Conservation (phyloP, 345 rosid species). For the Streptanthus diversifolius region DNA sequence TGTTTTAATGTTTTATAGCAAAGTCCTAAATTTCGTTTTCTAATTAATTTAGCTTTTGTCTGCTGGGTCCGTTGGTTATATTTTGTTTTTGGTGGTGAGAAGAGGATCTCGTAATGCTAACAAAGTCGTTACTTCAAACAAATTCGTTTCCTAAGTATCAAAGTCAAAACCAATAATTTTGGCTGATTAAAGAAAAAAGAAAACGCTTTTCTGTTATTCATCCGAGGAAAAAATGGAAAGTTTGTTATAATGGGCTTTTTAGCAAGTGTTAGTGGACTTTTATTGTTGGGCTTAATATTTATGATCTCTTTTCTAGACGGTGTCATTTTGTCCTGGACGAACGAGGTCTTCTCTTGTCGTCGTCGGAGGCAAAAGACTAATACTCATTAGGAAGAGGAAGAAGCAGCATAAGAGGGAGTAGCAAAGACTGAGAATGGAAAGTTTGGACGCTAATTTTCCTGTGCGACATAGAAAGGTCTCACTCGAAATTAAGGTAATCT, state of each 20-base stretch:
- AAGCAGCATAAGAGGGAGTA: not conserved
- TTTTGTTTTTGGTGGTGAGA: not conserved
- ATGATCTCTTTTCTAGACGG: not conserved
- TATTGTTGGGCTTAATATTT: not conserved
- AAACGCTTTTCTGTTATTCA: too few species aligned
- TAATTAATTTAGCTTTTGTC: not conserved
- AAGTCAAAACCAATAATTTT: not conserved
- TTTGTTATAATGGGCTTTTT: not conserved
- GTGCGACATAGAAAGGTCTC: conserved; percentile 46
- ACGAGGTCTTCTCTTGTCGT: not conserved
- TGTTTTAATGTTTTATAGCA: not conserved
- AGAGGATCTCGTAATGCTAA: not conserved
- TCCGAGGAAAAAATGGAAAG: too few species aligned
- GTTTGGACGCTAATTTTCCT: conserved; percentile 42
- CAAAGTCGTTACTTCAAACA: not conserved
- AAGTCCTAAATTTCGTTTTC: not conserved
- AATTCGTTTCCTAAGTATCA: not conserved
- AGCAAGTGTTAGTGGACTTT: not conserved
- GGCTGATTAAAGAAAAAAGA: too few species aligned
- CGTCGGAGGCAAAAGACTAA: not conserved
- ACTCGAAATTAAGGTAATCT: conserved; percentile 48
- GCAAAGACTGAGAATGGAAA: conserved; percentile 35
- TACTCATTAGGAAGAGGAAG: not conserved
- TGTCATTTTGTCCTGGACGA: not conserved
- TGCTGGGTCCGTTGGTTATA: not conserved